These are phyloP conservation scores for Daldinia vernicosa DNA, from an alignment of 495 filamentous ascomycete genomes.

Conservation along the genomic window DNA sequence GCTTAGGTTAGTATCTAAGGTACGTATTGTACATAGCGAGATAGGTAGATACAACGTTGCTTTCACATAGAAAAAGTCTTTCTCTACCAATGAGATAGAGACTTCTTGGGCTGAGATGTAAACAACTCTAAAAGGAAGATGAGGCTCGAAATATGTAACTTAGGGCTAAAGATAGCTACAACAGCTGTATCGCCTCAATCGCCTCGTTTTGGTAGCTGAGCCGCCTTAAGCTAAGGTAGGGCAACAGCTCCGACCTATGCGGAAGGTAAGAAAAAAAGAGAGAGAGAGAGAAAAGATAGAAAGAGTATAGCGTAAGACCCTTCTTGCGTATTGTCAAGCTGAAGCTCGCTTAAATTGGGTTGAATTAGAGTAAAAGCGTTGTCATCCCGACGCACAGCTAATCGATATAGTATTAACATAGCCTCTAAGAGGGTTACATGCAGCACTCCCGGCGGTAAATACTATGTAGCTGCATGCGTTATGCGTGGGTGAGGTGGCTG, in stretches of 20 bases:
- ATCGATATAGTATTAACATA: slow-evolving; percentile 35
- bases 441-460: slow-evolving; percentile 27
- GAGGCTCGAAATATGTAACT: slow-evolving; percentile 25
- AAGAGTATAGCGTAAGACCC: slow-evolving; percentile 27
- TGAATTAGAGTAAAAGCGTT: slow-evolving; percentile 5
- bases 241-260: slow-evolving; percentile 1
- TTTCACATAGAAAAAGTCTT: not conserved
- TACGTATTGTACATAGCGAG: not conserved
- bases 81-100: not conserved
- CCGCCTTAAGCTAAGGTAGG: slow-evolving; percentile 28
- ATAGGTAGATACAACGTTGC: not conserved
- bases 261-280: not conserved
- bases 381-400: slow-evolving; percentile 12
- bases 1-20: not conserved
- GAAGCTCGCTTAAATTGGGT: slow-evolving; percentile 8
- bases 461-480: slow-evolving; percentile 1
- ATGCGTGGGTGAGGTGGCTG: slow-evolving; percentile 20
- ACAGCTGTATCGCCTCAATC: slow-evolving; percentile 37
- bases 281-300: slow-evolving; percentile 1
- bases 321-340: slow-evolving; percentile 23
- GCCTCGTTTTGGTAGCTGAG: slow-evolving; percentile 40
- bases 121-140: not conserved
- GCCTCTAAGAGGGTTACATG: slow-evolving; percentile 33
- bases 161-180: slow-evolving; percentile 22
- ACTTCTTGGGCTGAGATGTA: not conserved